Evolutionary conservation across 345 rosid species (phyloP), one percentile per base, ranked within the genome.

Genomic region (Gossypium sturtianum): DNA sequence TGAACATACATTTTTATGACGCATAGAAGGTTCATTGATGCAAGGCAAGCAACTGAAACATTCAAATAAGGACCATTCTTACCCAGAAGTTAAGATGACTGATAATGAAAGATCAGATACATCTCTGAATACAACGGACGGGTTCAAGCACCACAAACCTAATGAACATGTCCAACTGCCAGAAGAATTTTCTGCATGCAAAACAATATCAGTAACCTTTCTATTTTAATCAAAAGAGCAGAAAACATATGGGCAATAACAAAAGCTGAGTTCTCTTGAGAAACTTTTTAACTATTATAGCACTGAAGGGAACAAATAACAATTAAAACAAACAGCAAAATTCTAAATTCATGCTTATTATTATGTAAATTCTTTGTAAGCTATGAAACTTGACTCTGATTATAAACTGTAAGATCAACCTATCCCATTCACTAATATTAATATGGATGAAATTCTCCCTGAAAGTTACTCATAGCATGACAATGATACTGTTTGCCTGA

Each of bases 91-190:
- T 85, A 94, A 86, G 83, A 92, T 90, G 78, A 91, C 75, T 11
- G 98, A 91, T 83, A 94, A 82, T 65, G 98, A 94, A 75, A 94
- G 90, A 69, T 91, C 86, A 61, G 97, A 93, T 25, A 91, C 78
- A 79, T 94, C 98, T 84, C 81, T 87, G 84, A 92, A 94, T 41
- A 92, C 98, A 80, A 94, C 96, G 7, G 94, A 85, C n/a, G 98
- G 97, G 87, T 94, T 91, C 89, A 94, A 75, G 86, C 98, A 94
- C 98, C 98, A 94, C 76, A 94, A 82, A 78, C 95, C 90, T 57
- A 94, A 82, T 78, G 89, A 86, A 76, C 84, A 83, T 56, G 84
- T 87, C 85, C 92, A 90, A 66, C 81, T 81, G 48, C 85, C 87
- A 77, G 71, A 63, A 76, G 87, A 72, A 79, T 82, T 87, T 85